Conservation (phyloP, 768 basidiomycete species). For the Candolleomyces eurysporus region DNA sequence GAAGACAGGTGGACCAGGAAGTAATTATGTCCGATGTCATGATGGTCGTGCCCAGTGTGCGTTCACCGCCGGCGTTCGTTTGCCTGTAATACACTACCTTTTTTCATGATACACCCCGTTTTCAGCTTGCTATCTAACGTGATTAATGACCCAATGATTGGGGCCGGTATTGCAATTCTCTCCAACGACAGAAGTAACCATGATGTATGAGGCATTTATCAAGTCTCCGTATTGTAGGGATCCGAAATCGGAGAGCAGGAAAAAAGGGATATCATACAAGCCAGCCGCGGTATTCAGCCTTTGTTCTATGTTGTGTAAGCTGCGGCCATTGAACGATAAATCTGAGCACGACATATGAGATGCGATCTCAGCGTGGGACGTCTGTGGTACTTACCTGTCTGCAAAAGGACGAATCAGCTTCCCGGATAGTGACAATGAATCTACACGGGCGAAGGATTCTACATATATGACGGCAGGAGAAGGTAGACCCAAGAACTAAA, state of each 20-base stretch:
- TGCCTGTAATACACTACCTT: no score
- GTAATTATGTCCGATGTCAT: slow-evolving; percentile 8
- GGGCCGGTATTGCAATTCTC: no score
- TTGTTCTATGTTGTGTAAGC: slow-evolving; percentile 37
- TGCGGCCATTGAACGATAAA: slow-evolving; percentile 93
- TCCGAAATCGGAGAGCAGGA: background rate
- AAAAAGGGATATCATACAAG: slow-evolving; percentile 46
- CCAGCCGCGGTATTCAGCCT: slow-evolving; percentile 59
- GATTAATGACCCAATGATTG: no score
- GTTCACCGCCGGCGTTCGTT: background rate
- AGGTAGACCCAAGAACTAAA: slow-evolving; percentile 70
- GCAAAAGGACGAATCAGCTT: slow-evolving; percentile 78
- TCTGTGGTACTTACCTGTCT: slow-evolving; percentile 54
- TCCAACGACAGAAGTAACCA: no score
- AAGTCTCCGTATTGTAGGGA: no score
- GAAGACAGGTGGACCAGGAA: slow-evolving; percentile 79
- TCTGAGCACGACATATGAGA: slow-evolving; percentile 30
- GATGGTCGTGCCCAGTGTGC: background rate
- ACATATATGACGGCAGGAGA: slow-evolving; percentile 80
- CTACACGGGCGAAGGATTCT: slow-evolving; percentile 91
- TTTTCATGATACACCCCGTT: background rate
- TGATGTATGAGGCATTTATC: no score
- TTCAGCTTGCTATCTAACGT: no score
- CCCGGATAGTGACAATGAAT: slow-evolving; percentile 77
- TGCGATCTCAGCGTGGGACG: background rate